phyloP scores from a whole-genome alignment of 1,284 basidiomycete genomes.

The Ustilago lituana region DNA sequence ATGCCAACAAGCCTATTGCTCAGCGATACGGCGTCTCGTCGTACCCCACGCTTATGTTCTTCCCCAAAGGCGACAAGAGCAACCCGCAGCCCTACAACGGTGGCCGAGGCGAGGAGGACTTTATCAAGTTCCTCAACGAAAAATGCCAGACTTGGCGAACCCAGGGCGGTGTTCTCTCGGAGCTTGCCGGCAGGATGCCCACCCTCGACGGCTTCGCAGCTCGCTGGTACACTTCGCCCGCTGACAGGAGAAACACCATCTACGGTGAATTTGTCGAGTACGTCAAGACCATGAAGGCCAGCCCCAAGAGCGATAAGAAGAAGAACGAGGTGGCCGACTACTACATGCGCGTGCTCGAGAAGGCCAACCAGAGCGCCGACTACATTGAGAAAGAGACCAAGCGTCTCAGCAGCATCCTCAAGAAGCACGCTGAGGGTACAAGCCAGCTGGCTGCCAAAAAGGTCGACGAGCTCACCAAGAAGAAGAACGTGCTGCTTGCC shows the following conservation, averaged over 20 bases:
- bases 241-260: slow-evolving; percentile 71
- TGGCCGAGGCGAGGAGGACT: slow-evolving; percentile 75
- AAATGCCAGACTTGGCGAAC: slow-evolving; percentile 86
- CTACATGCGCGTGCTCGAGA: slow-evolving; percentile 88
- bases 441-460: slow-evolving; percentile 76
- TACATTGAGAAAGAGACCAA: slow-evolving; percentile 88
- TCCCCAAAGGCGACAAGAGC: slow-evolving; percentile 75
- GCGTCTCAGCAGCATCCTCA: slow-evolving; percentile 75
- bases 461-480: slow-evolving; percentile 91
- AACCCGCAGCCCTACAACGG: slow-evolving; percentile 77
- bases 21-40: slow-evolving; percentile 75
- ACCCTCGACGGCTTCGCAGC: slow-evolving; percentile 82
- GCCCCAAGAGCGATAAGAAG: slow-evolving; percentile 58
- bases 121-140: slow-evolving; percentile 77
- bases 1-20: slow-evolving; percentile 80
- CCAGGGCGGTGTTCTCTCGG: slow-evolving; percentile 81
- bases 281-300: slow-evolving; percentile 53
- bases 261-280: slow-evolving; percentile 72
- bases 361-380: slow-evolving; percentile 76
- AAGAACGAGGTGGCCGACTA: slow-evolving; percentile 74
- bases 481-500: slow-evolving; percentile 83
- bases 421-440: slow-evolving; percentile 72
- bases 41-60: slow-evolving; percentile 90
- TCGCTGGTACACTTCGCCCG: slow-evolving; percentile 76
- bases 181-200: slow-evolving; percentile 81